phyloP scores from a whole-genome alignment of 1,284 basidiomycete species.

The Microbotryum violaceum region DNA sequence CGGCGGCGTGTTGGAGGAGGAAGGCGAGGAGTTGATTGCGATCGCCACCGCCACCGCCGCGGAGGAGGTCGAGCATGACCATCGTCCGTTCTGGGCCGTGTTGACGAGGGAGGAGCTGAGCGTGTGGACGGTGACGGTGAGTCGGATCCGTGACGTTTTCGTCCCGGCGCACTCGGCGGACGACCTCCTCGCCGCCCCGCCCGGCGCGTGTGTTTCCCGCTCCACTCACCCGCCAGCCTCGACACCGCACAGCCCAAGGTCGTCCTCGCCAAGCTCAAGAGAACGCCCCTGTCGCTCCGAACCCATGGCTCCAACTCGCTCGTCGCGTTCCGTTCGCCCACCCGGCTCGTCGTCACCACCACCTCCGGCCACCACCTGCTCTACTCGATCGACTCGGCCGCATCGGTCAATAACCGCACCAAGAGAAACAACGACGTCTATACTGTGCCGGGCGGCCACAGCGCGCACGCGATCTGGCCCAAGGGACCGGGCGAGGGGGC shows the following conservation, averaged over 20 bases:
- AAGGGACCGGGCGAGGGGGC: conserved; percentile 20
- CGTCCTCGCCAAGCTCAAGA: conserved; percentile 27
- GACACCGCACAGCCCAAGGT: conserved; percentile 21
- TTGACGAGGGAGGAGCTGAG: conserved; percentile 26
- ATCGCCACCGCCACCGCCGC: neutral
- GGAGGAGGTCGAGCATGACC: too few relatives aligned
- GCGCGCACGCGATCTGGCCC: conserved; percentile 16
- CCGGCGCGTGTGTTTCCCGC: too few relatives aligned
- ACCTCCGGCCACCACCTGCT: conserved; percentile 25
- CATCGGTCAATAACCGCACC: neutral
- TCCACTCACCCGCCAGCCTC: too few relatives aligned
- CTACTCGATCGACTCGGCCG: conserved; percentile 17
- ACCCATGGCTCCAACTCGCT: conserved; percentile 24
- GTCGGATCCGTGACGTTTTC: neutral
- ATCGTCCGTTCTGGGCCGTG: conserved; percentile 12
- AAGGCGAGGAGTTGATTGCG: conserved; percentile 26
- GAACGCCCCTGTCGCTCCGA: conserved; percentile 24
- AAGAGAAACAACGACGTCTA: conserved; percentile 14
- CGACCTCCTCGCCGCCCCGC: too few relatives aligned
- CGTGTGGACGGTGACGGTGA: conserved; percentile 22
- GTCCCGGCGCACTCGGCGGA: too few relatives aligned
- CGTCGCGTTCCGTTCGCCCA: conserved; percentile 15
- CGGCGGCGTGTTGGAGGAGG: conserved; percentile 29
- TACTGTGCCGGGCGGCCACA: conserved; percentile 22
- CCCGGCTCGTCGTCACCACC: conserved; percentile 24